Evolutionary conservation across 2,329 filamentous ascomycete species (phyloP), one percentile per base, ranked within the genome.

Genomic region (Colletotrichum sp.): DNA sequence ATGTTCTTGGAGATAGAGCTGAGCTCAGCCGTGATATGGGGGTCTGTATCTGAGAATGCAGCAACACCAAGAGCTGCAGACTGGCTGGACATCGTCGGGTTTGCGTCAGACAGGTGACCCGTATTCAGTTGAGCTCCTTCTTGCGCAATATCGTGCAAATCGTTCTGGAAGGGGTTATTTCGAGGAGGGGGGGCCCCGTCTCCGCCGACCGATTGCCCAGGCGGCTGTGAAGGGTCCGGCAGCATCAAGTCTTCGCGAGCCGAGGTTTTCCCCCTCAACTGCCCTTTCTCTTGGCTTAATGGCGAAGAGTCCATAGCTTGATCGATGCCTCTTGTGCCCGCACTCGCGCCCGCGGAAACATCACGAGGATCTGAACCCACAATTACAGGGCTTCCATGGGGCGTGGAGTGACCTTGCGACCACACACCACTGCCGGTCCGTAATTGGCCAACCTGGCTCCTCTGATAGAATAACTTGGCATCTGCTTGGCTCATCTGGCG

Each of bases 401-500:
- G 87, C 15, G 87, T 88, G 55, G 82, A 78, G 65, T 88, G 87
- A 28, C 80, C 75, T 64, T 81, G 82, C 69, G 83, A 83, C 82
- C 85, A 87, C 73, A 79, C 83, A 73, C 80, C 83, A 75, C 79
- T 84, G 73, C 80, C 81, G 66, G 79, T 79, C 80, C 84, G 88
- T 79, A 81, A 81, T 72, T 84, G 82, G 77, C 93, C 94, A 74
- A 93, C 88, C 84, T 96, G 95, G 85, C 95, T 96, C 79, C 95
- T 91, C 86, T 98, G 96, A 84, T 98, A 99, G 87, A 99, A 98
- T 77, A 98, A 90, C 85, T 98, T 99, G 76, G 96, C 95, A 83
- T 99, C 97, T 30, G 95, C 93, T 84, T 98, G 96, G 81, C 94
- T 98, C 92, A 98, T 94, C 82, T 96, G 95, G 81, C 97, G 98